These are phyloP conservation scores for Nothopassalora personata DNA, from an alignment of 2,329 filamentous ascomycete species.

Conservation along the genomic window DNA sequence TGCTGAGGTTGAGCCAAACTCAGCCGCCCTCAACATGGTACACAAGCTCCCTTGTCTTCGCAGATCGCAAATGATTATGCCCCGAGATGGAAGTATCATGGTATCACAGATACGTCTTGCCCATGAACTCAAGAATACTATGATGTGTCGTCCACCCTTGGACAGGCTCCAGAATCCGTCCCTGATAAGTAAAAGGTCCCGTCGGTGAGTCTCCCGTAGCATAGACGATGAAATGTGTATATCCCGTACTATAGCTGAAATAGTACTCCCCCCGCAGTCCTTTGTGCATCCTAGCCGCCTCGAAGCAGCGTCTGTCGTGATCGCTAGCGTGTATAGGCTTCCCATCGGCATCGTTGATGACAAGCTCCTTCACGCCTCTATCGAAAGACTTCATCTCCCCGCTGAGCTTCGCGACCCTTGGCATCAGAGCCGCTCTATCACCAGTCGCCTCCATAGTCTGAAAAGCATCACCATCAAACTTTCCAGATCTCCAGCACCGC, in stretches of 20 bases:
- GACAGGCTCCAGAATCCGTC: constrained; percentile 68
- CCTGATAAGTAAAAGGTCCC: constrained; percentile 68
- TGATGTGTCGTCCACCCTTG: constrained; percentile 79
- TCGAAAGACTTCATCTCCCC: constrained; percentile 62
- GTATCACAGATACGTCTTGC: constrained; percentile 69
- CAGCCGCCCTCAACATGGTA: constrained; percentile 65
- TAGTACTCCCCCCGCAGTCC: constrained; percentile 30
- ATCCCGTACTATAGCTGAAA: constrained; percentile 45
- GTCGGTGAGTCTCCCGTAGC: constrained; percentile 59
- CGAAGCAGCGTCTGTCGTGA: constrained; percentile 72
- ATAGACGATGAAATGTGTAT: constrained; percentile 69
- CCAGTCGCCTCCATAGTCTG: constrained; percentile 41
- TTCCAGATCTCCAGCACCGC: constrained; percentile 58
- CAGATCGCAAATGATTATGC: constrained; percentile 64
- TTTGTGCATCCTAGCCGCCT: constrained; percentile 77
- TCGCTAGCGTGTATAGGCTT: constrained; percentile 59
- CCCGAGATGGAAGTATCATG: constrained; percentile 66
- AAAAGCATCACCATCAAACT: constrained; percentile 48
- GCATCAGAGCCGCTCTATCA: constrained; percentile 55
- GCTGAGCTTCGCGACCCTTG: constrained; percentile 60
- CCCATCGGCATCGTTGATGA: constrained; percentile 58
- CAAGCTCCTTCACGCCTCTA: constrained; percentile 52
- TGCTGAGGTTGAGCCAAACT: constrained; percentile 29
- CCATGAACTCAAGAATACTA: constrained; percentile 68
- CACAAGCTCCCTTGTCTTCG: constrained; percentile 70